Evolutionary conservation across 139 green algal species (phyloP).

Genomic region (Chlorella sp.): DNA sequence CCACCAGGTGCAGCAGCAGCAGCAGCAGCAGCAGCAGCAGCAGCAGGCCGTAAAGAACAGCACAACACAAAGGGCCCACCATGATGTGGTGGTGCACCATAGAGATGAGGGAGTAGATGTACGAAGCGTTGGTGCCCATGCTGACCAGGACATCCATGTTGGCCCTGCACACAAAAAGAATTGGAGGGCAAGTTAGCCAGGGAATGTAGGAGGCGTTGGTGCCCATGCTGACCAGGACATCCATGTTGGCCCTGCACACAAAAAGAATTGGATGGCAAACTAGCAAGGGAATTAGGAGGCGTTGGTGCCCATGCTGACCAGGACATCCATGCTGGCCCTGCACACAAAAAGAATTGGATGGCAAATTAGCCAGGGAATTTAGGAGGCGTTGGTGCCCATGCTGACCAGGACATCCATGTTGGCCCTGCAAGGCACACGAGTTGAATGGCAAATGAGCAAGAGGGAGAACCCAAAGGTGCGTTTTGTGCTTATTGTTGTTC

Average conservation of each 20-base stretch:
- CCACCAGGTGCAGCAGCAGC: too few species aligned
- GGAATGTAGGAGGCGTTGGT: conserved; percentile 96
- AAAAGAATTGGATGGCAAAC: too few species aligned
- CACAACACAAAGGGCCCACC: conserved; percentile 43
- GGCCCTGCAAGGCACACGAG: too few species aligned
- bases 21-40: too few species aligned
- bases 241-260: conserved; percentile 98
- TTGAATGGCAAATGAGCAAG: too few species aligned
- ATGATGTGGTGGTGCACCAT: conserved; percentile 81
- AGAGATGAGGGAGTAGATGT: conserved; percentile 90
- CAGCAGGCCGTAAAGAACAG: too few species aligned
- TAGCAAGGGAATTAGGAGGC: conserved; percentile 96
- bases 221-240: conserved; percentile 96
- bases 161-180: conserved; percentile 66
- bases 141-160: conserved; percentile 99
- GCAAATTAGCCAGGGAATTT: conserved; percentile 85
- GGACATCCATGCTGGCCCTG: conserved; percentile 98
- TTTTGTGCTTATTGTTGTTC: too few species aligned
- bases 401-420: conserved; percentile 99
- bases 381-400: conserved; percentile 94
- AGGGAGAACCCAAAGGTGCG: too few species aligned
- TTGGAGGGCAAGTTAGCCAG: conserved; percentile 30
- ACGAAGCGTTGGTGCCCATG: conserved; percentile 94
- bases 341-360: conserved; percentile 7
- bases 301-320: conserved; percentile 95